Base-by-base conservation (phyloP, 2,329 filamentous ascomycete genomes). In the Ceratocystis huliohia region DNA sequence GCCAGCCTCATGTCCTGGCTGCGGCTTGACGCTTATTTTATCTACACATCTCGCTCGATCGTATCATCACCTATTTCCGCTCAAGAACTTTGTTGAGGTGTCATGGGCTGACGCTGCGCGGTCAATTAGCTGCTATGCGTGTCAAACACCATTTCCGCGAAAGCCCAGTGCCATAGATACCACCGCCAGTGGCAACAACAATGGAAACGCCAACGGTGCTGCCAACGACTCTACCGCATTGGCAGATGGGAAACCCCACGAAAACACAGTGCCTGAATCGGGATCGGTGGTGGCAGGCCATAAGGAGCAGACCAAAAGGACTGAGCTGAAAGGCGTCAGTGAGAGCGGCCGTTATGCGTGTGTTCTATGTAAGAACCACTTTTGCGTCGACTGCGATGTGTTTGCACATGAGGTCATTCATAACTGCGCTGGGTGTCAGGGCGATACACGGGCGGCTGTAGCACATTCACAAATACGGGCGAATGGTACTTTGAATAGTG, bases 361-460 rank as follows among this genome's bases (percentile, higher is more conserved):
- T 74, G 84, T 88, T 70, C 86, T 87, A n/a, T 99, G 94, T 75
- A 77, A 82, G 2, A 86, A 89, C 68, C 93, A 97, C 76, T 99
- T 97, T 74, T 99, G 94, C 79, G 95, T 99, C 70, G 94, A 99
- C 74, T 99, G 94, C 75, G 94, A 99, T 75, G 85, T 96, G 28
- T 96, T 94, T 77, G 88, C 90, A 28, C 94, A 99, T 74, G 91
- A 96, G 77, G 85, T 95, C 13, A 83, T 96, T 64, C 93, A 99
- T 74, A 97, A 97, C 75, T 99, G 94, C 73, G 92, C 94, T 0
- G 93, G 93, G 0, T 99, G 94, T 74, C 87, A 84, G 75, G 82
- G 81, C 72, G 78, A 79, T 66, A 77, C 76, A 3, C 72, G 78
- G 22, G 73, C 70, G 45, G 68, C 67, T 65, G 59, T 48, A 48